Base-by-base conservation (phyloP, 306 rosid species). In the Trifolium pratense region DNA sequence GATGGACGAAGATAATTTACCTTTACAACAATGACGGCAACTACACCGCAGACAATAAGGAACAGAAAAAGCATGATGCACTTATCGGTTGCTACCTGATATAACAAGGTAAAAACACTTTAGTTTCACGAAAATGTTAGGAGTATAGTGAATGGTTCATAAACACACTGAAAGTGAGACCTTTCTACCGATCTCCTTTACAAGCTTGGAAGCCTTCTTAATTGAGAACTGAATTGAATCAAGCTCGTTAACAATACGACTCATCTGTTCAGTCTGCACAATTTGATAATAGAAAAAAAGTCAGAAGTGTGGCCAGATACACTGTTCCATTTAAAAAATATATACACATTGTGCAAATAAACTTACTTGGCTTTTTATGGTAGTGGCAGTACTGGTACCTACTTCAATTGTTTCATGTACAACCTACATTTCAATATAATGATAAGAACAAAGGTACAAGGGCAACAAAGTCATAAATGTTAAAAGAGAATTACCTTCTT, bases 101-200 rank as follows among this genome's bases (percentile, higher is more conserved):
- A 66, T 64, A 69, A 56, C 67, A 3, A 40, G 32, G 49, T 63
- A 57, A 58, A 48, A 59, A 36, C 39, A 45, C 3, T 26, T 80
- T 36, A 61, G 83, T 76, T 76, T 66, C 72, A 53, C 29, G 43
- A 70, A 68, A 31, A 39, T 21, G 36, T 62, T 55, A 29, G 37
- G 53, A 48, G 61, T 39, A 58, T 67, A 40, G 18, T 26, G 59
- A 65, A 52, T 8, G 71, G 31, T 51, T 76, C 69, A 46, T 21
- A 6, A 26, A 72, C 53, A 68, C 65, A 29, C 43, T 21, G 14
- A 69, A 73, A 59, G 21, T 59, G 32, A 55, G 57, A 93, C 98
- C 99, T 91, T 91, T 80, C 99, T 88, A 42, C 99, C 99, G 60
- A 94, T 94, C 89, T 94, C 99, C 80, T 91, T 94, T 65, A 94